These are phyloP conservation scores for Exutisphaerella laricina DNA, from an alignment of 2,329 filamentous ascomycete species.

Conservation along the genomic window DNA sequence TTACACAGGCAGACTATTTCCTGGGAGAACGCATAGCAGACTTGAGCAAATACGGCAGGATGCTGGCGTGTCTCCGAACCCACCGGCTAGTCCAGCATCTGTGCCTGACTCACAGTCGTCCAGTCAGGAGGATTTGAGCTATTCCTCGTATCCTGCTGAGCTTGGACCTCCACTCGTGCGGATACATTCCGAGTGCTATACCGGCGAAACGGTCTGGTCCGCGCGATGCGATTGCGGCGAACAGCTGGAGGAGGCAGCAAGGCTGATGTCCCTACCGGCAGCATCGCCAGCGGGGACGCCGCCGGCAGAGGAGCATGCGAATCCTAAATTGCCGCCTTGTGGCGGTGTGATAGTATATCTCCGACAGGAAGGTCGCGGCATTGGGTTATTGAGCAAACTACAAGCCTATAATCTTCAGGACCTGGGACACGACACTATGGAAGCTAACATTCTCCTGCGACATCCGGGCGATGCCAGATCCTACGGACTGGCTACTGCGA, in stretches of 20 bases:
- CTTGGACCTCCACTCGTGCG: slow-evolving; percentile 67
- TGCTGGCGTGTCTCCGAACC: slow-evolving; percentile 28
- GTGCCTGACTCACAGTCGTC: slow-evolving; percentile 3
- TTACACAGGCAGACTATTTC: slow-evolving; percentile 81
- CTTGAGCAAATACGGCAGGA: slow-evolving; percentile 48
- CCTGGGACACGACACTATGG: slow-evolving; percentile 92
- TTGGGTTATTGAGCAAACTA: slow-evolving; percentile 88
- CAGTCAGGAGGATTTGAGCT: slow-evolving; percentile 14
- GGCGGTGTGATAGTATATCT: slow-evolving; percentile 95
- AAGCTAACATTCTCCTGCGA: slow-evolving; percentile 83
- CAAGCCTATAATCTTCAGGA: slow-evolving; percentile 99
- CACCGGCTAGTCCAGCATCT: slow-evolving; percentile 17
- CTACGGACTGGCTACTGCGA: slow-evolving; percentile 94
- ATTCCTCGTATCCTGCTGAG: slow-evolving; percentile 26
- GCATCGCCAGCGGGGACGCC: slow-evolving; percentile 28
- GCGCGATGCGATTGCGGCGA: slow-evolving; percentile 97
- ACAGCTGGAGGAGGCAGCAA: slow-evolving; percentile 91
- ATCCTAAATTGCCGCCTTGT: slow-evolving; percentile 40
- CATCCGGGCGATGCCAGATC: slow-evolving; percentile 93
- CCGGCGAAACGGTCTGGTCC: slow-evolving; percentile 96
- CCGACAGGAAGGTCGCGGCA: slow-evolving; percentile 91
- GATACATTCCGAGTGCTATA: slow-evolving; percentile 98
- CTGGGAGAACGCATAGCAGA: slow-evolving; percentile 72
- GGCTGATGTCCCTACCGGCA: slow-evolving; percentile 63
- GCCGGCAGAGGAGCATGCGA: slow-evolving; percentile 9